Evolutionary conservation across 2,329 filamentous ascomycete species (phyloP).

Genomic region (Pochonia chlamydosporia): DNA sequence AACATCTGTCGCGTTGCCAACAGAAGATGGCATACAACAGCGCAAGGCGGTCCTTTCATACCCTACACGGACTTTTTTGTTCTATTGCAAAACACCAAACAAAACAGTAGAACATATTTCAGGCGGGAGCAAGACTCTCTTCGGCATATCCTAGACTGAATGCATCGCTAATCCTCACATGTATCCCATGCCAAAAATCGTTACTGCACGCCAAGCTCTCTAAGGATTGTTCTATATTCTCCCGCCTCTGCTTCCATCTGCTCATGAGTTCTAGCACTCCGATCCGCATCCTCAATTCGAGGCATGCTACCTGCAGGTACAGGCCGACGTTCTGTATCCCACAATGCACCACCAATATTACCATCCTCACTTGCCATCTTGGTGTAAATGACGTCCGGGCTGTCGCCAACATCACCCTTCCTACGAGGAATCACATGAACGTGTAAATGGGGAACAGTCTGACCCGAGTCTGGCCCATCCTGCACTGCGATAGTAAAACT

Average conservation of each 20-base stretch:
- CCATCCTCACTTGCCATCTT: slow-evolving; percentile 80
- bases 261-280: slow-evolving; percentile 60
- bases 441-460: slow-evolving; percentile 91
- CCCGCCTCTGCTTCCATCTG: slow-evolving; percentile 79
- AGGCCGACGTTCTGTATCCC: slow-evolving; percentile 43
- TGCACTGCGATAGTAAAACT: slow-evolving; percentile 94
- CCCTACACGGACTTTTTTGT: too few species aligned
- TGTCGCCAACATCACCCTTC: slow-evolving; percentile 42
- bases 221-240: slow-evolving; percentile 50
- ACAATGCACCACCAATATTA: slow-evolving; percentile 68
- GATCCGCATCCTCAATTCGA: slow-evolving; percentile 63
- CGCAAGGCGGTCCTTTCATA: too few species aligned
- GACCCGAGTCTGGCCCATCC: slow-evolving; percentile 82
- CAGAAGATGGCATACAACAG: too few species aligned
- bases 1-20: too few species aligned
- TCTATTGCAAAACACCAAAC: too few species aligned
- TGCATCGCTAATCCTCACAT: neutral
- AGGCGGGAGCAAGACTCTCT: too few species aligned
- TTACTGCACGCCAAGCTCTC: slow-evolving; percentile 31
- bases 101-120: too few species aligned
- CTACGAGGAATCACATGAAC: slow-evolving; percentile 81
- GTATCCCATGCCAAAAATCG: neutral
- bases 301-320: slow-evolving; percentile 55
- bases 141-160: too few species aligned
- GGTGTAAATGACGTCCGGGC: slow-evolving; percentile 69